Evolutionary conservation across 2,329 filamentous ascomycete species (phyloP), one percentile per base, ranked within the genome.

Genomic region (Zymoseptoria brevis): DNA sequence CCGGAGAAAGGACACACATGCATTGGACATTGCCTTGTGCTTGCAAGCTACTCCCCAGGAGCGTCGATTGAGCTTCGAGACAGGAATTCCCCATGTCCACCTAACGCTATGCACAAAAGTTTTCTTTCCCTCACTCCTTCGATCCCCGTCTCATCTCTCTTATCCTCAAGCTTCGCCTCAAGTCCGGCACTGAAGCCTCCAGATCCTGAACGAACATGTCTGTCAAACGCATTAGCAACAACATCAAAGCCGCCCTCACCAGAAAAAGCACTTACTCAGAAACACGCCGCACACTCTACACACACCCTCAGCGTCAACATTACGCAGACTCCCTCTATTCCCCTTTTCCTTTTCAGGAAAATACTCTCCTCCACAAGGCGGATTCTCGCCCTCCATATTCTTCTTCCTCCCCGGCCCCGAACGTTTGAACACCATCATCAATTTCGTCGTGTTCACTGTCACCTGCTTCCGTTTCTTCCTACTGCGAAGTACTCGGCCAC

Each of bases 381-480:
- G 49, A 54, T 59, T 58, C 51, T 60, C 59, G 9, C 13, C 55
- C 29, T 48, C 54, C 59, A 57, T 59, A 19, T 58, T 59, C 50
- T 41, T 54, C 11, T 50, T 48, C 53, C 57, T 59, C 11, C 48
- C 49, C 22, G 52, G 51, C 11, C 57, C 60, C 5, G 60, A 54
- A 9, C 54, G 26, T 45, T 60, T 62, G 26, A 62, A 60, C 13
- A 57, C 51, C 21, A 62, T 49, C 11, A 60, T 13, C 24, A 54
- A 30, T 19, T 41, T 55, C 30, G 24, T 55, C 35, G 2, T 7
- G 16, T 45, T n/a, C 35, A n/a, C 16, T n/a, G 13, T n/a, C 35
- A 45, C 13, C 35, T 7, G 13, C 35, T n/a, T 45, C 3, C 13
- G 13, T 16, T 45, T 45, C 35, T 45, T 45, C 35, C 35, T 13